Percentiles rank a stretch among this genome's conserved stretches.
Evolutionary conservation across 1,139 yeast genomes (phyloP).

Genomic region (Protomyces inundatus): DNA sequence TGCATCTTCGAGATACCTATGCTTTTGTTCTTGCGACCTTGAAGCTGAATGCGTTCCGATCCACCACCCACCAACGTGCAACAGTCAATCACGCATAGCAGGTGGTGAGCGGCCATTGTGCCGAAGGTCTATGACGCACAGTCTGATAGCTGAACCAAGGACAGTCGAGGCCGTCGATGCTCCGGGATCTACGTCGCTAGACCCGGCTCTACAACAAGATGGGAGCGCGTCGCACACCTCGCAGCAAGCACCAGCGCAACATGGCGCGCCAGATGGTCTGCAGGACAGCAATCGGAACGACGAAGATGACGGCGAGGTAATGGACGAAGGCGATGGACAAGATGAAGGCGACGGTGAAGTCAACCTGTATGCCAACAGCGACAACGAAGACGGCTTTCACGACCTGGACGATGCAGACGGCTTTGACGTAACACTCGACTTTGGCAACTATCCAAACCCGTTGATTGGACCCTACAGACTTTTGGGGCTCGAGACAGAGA

Average conservation of each 20-base stretch:
- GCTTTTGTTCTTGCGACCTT: neutral
- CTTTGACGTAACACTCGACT: conserved; percentile 14
- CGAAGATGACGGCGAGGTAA: neutral
- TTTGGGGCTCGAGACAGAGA: conserved; percentile 13
- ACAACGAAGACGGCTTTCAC: neutral
- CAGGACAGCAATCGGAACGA: neutral
- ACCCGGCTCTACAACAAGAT: too few species aligned
- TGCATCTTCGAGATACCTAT: neutral
- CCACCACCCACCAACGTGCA: too few species aligned
- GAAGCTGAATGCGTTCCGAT: too few species aligned
- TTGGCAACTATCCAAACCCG: neutral
- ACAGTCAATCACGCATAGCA: too few species aligned
- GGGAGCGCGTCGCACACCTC: too few species aligned
- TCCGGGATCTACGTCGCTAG: too few species aligned
- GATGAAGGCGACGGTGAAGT: neutral
- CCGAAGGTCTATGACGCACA: too few species aligned
- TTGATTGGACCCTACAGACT: conserved; percentile 9
- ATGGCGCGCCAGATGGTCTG: too few species aligned
- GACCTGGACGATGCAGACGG: neutral
- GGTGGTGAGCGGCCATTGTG: too few species aligned
- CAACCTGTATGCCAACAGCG: neutral
- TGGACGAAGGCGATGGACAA: neutral
- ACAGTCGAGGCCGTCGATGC: too few species aligned
- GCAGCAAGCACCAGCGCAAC: too few species aligned
- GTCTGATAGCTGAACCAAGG: too few species aligned